Base-by-base conservation (phyloP, 2,329 filamentous ascomycete species). In the Fusarium zealandicum region DNA sequence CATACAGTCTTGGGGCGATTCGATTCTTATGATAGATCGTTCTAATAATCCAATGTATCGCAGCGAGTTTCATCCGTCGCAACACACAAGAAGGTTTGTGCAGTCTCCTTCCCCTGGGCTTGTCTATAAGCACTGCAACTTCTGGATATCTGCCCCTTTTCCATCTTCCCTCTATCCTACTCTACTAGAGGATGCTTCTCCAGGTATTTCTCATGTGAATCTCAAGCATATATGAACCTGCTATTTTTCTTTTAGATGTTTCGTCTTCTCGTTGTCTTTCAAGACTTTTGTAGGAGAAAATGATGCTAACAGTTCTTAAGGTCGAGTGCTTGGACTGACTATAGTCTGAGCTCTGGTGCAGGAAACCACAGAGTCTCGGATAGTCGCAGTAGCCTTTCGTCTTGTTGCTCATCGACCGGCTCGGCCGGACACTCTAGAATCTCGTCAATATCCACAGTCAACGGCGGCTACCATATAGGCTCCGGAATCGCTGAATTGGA, bases 401-500 rank as follows among this genome's bases (percentile, higher is more conserved):
- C 78, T 2, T 78, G 78, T 63, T 75, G 75, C 14, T 79, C 79
- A 3, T 78, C 80, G 3, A 76, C 73, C 1, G 72, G 72, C 36
- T 81, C 79, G 1, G 70, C 72, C 12, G 72, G 75, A 1, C 80
- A 84, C 63, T 84, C 82, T 2, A 75, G 81, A 31, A 75, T 82
- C 42, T 83, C 82, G 2, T 84, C 82, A 1, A 73, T 79, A 36
- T 83, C 82, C 2, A 83, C 80, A 0, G 72, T 80, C 17, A 77
- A 77, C 43, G 76, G 77, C 9, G 68, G 73, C 7, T 73, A 75
- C 50, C 66, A 71, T 11, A 64, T 74, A 33, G 68, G 67, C 12
- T 63, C 70, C 9, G 67, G 73, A 6, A 57, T 73, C 16, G 68
- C 71, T 17, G 76, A 80, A 37, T 69, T 76, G 14, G 76, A 79